Base-by-base conservation (phyloP, 352 stramenopile species). In the Phytophthora crassamura region DNA sequence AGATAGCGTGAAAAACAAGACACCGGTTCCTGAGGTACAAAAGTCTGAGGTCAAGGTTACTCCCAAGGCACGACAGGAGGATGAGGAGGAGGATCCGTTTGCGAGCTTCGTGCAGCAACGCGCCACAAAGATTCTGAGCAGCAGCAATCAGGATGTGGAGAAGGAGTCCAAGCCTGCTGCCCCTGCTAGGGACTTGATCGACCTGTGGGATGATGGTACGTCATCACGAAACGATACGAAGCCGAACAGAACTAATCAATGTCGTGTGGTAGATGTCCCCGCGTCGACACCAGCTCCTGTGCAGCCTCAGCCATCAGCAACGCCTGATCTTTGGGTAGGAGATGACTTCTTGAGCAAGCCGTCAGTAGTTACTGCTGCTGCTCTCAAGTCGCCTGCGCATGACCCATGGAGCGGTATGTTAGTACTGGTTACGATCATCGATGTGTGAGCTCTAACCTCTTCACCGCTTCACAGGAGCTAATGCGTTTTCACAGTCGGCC, bases 171-270 rank as follows among this genome's bases (percentile, higher is more conserved):
- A 80, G 47, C 46, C 56, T 3, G 32, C 59, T 28, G 52, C 50
- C 7, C n/a, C 43, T 1, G 53, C 68, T 15, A 84, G 77, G 36
- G 69, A 89, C 43, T 55, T 92, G 46, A 90, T 92, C 22, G 71
- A 92, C 32, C 54, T 92, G 41, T 90, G 80, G 75, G 78, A 89
- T 58, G 80, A 85, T 40, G 75, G 78, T 90, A 74, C 53, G 72
- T 20, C 7, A 33, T 7, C 40, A 15, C 35, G 9, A 28, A 30
- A 18, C 2, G 2, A 9, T 52, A 34, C 18, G 14, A 30, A 22
- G 16, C 34, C 18, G 25, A 0, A 35, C 47, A 5, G n/a, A 32
- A 48, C 16, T 16, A 11, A 4, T 45, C 15, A 35, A 60, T 30
- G 25, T 30, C 25, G 25, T 6, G 25, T 30, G 25, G 25, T 22